phyloP scores from a whole-genome alignment of 176 grass and related monocot genomes.

The Aegilops longissima region DNA sequence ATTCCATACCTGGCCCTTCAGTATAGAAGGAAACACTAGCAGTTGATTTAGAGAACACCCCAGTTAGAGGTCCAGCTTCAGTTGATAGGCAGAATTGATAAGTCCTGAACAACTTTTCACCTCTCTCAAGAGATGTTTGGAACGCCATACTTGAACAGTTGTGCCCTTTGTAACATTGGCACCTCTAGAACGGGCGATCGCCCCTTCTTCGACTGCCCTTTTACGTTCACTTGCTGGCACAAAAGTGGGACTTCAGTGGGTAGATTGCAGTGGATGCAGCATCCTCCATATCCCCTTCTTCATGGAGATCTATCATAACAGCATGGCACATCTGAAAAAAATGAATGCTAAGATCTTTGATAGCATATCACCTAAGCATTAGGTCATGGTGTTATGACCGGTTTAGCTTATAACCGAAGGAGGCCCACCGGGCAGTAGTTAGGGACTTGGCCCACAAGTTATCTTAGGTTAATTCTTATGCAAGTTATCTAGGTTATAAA shows the following conservation, averaged over 20 bases:
- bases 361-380: neutral
- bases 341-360: neutral
- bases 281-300: neutral
- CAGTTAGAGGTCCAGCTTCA: conserved; percentile 25
- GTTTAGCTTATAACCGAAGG: too few species aligned
- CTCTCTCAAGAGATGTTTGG: conserved; percentile 2
- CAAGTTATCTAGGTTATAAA: too few species aligned
- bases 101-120: conserved; percentile 30
- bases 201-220: neutral
- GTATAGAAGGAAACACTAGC: conserved; percentile 30
- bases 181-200: neutral
- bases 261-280: neutral
- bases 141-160: conserved; percentile 6
- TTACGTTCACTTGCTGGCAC: neutral
- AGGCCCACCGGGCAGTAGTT: too few species aligned
- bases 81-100: conserved; percentile 35
- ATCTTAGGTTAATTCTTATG: too few species aligned
- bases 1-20: conserved; percentile 21
- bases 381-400: neutral
- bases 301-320: neutral
- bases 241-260: neutral
- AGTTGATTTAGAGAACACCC: conserved; percentile 22
- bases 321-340: neutral
- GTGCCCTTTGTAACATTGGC: neutral
- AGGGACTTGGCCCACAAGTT: too few species aligned